These are phyloP conservation scores for Bisporella sp. DNA, from an alignment of 2,329 filamentous ascomycete genomes.

Conservation along the genomic window DNA sequence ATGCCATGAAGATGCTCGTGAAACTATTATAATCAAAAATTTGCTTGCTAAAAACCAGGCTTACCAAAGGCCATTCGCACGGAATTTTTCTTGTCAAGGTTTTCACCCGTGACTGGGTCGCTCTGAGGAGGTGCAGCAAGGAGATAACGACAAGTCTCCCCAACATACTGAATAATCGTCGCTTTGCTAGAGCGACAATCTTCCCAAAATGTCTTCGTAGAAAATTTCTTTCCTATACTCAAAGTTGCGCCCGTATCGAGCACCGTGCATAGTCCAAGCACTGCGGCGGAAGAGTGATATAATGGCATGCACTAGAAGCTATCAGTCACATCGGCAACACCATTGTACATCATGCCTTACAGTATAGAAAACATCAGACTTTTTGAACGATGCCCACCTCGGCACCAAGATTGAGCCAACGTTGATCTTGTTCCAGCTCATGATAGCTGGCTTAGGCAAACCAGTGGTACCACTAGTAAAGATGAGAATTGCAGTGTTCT, in stretches of 20 bases:
- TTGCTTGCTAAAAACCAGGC: no score
- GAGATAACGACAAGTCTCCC: slow-evolving; percentile 79
- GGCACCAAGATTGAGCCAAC: slow-evolving; percentile 45
- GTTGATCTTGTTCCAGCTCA: slow-evolving; percentile 63
- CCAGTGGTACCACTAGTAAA: slow-evolving; percentile 85
- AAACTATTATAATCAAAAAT: no score
- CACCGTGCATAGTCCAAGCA: slow-evolving; percentile 60
- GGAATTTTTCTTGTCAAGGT: slow-evolving; percentile 64
- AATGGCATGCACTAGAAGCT: slow-evolving; percentile 68
- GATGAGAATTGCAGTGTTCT: slow-evolving; percentile 64
- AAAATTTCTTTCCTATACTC: slow-evolving; percentile 71
- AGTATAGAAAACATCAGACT: slow-evolving; percentile 67
- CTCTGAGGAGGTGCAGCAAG: slow-evolving; percentile 56
- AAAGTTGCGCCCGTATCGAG: slow-evolving; percentile 58
- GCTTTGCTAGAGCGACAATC: slow-evolving; percentile 65
- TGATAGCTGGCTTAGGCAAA: slow-evolving; percentile 71
- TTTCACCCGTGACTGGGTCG: slow-evolving; percentile 57
- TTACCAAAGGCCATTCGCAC: slow-evolving; percentile 68
- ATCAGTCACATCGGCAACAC: slow-evolving; percentile 11
- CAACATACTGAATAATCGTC: slow-evolving; percentile 80
- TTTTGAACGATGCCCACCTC: slow-evolving; percentile 49
- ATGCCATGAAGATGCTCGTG: no score
- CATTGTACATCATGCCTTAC: slow-evolving; percentile 34
- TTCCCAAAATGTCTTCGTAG: slow-evolving; percentile 67
- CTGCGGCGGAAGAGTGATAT: slow-evolving; percentile 73